phyloP scores from a whole-genome alignment of 2,329 filamentous ascomycete species.

The Aspergillus sp. region DNA sequence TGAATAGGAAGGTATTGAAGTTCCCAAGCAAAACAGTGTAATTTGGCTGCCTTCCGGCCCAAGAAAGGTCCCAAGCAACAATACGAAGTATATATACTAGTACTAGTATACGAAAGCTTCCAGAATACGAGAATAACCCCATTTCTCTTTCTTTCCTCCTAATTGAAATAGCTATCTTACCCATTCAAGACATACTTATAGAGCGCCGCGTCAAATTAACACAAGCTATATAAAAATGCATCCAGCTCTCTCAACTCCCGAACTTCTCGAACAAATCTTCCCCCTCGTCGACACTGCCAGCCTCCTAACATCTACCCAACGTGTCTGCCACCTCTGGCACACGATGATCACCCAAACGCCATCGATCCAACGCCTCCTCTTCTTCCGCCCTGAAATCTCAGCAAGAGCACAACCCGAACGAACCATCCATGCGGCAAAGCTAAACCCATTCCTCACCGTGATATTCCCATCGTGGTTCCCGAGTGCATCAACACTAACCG shows the following conservation, averaged over 20 bases:
- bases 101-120: no score
- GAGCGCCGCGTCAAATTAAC: no score
- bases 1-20: no score
- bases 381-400: background rate
- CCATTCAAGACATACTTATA: no score
- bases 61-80: no score
- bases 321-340: conserved; percentile 11
- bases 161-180: no score
- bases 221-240: background rate
- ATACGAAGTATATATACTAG: no score
- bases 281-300: background rate
- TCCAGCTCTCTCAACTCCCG: background rate
- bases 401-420: background rate
- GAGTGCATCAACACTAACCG: background rate
- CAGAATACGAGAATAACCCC: no score
- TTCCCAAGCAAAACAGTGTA: no score
- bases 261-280: conserved; percentile 15
- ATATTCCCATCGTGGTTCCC: background rate
- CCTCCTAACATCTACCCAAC: conserved; percentile 5
- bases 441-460: background rate
- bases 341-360: background rate
- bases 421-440: background rate
- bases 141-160: no score
- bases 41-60: no score
- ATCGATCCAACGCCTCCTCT: background rate